Conservation (phyloP, 495 filamentous ascomycete genomes). For the Xylaria intraflava region DNA sequence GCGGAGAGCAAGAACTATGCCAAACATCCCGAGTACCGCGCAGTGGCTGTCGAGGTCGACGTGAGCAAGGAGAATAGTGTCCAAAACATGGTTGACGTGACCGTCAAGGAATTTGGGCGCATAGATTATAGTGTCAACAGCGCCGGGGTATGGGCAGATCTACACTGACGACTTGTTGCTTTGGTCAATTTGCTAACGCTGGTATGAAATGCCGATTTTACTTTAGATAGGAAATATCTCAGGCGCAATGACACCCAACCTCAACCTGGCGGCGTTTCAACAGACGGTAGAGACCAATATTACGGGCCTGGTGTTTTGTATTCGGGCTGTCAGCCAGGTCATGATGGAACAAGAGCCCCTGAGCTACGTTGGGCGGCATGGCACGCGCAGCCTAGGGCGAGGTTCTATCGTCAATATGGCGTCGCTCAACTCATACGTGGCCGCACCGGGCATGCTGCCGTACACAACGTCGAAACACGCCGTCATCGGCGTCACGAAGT, state of each 20-base stretch:
- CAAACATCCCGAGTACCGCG: background rate
- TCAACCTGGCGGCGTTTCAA: no score
- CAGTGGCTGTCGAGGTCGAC: background rate
- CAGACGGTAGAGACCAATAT: slow-evolving; percentile 29
- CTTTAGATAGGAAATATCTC: no score
- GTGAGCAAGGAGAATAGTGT: slow-evolving; percentile 5
- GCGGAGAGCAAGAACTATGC: background rate
- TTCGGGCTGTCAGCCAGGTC: slow-evolving; percentile 27
- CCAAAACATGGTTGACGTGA: slow-evolving; percentile 18
- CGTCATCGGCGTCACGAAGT: slow-evolving; percentile 18
- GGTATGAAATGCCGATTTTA: no score
- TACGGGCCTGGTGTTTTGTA: slow-evolving; percentile 26
- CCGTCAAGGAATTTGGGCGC: slow-evolving; percentile 19
- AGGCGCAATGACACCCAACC: no score
- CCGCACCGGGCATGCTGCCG: slow-evolving; percentile 8
- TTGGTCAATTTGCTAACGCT: no score
- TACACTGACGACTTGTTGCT: no score
- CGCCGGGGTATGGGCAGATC: slow-evolving; percentile 2
- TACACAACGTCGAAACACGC: slow-evolving; percentile 26
- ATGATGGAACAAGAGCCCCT: slow-evolving; percentile 32
- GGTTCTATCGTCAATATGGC: slow-evolving; percentile 24
- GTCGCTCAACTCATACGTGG: slow-evolving; percentile 12
- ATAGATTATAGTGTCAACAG: slow-evolving; percentile 14
- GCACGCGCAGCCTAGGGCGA: slow-evolving; percentile 14
- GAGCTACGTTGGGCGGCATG: slow-evolving; percentile 16